A percentile compares a stretch with the other conserved stretches of the same genome.
phyloP scores from a whole-genome alignment of 2,329 filamentous ascomycete genomes.

The Trichoderma citrinoviride region DNA sequence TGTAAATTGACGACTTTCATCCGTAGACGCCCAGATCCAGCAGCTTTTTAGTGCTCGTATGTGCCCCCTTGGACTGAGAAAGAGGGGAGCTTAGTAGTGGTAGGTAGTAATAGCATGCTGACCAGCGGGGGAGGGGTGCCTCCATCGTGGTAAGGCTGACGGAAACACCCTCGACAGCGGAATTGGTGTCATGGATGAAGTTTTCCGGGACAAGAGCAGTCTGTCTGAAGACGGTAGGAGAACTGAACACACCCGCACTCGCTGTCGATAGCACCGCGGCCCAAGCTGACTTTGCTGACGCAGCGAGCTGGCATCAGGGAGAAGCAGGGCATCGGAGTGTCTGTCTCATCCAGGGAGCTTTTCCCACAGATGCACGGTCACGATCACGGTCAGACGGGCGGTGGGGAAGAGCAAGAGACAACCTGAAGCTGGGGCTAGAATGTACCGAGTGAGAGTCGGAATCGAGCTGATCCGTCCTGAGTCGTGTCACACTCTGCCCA shows the following conservation, averaged over 20 bases:
- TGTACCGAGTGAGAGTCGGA: constrained; percentile 3
- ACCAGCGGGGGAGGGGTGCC: constrained; percentile 13
- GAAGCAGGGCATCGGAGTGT: not conserved
- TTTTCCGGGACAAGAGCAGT: not conserved
- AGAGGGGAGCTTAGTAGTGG: not conserved
- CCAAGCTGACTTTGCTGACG: constrained; percentile 17
- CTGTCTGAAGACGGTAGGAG: not conserved
- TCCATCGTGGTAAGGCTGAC: constrained; percentile 21
- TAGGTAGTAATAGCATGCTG: constrained; percentile 5
- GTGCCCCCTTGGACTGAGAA: not conserved
- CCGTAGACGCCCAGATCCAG: not conserved
- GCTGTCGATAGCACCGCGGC: not conserved
- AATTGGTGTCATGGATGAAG: not conserved
- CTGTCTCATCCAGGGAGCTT: not conserved
- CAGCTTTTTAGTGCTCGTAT: not conserved
- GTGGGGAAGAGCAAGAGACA: not conserved
- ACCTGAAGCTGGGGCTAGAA: not conserved
- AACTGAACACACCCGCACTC: not conserved
- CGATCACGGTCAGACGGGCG: constrained; percentile 6
- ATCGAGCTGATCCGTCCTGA: constrained; percentile 6
- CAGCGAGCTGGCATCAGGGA: not conserved
- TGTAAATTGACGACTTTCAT: not conserved
- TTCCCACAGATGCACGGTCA: constrained; percentile 5
- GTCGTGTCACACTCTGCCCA: not conserved
- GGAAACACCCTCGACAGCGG: constrained; percentile 15